These are phyloP conservation scores for Cadophora malorum DNA, from an alignment of 2,329 filamentous ascomycete genomes.

Conservation along the genomic window DNA sequence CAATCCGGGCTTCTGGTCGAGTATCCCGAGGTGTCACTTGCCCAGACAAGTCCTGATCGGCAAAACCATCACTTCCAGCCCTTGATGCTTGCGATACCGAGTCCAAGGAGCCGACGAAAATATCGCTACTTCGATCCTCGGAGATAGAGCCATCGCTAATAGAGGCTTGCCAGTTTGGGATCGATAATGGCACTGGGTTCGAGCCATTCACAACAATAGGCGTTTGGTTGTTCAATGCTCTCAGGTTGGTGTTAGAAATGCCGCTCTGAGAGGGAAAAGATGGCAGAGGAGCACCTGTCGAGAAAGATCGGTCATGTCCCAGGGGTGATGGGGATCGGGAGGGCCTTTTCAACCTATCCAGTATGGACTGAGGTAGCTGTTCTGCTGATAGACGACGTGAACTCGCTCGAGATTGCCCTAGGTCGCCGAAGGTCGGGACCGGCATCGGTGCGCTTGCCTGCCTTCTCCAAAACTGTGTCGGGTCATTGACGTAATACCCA, in stretches of 20 bases:
- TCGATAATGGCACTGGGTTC: slow-evolving; percentile 38
- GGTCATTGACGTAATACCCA: slow-evolving; percentile 45
- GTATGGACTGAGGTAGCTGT: slow-evolving; percentile 45
- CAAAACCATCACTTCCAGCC: slow-evolving; percentile 37
- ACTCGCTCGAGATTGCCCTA: slow-evolving; percentile 36
- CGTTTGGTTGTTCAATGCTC: slow-evolving; percentile 38
- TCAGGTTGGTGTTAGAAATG: slow-evolving; percentile 40
- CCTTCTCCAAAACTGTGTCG: slow-evolving; percentile 34
- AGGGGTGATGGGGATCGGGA: slow-evolving; percentile 47
- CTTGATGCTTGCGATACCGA: slow-evolving; percentile 40
- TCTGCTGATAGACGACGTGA: slow-evolving; percentile 42
- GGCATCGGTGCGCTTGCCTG: slow-evolving; percentile 34
- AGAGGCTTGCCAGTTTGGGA: slow-evolving; percentile 40
- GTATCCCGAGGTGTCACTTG: slow-evolving; percentile 40
- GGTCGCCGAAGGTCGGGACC: slow-evolving; percentile 45
- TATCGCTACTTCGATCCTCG: slow-evolving; percentile 40
- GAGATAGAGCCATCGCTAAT: slow-evolving; percentile 37
- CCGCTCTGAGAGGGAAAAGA: slow-evolving; percentile 37
- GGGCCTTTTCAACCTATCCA: slow-evolving; percentile 43
- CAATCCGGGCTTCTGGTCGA: slow-evolving; percentile 29
- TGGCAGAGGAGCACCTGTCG: slow-evolving; percentile 38
- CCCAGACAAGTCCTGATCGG: slow-evolving; percentile 36
- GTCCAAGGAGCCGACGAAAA: slow-evolving; percentile 38
- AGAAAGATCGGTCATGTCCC: slow-evolving; percentile 44
- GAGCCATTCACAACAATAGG: slow-evolving; percentile 45